phyloP scores from a whole-genome alignment of 768 basidiomycete species.

The Boletus rex-veris region DNA sequence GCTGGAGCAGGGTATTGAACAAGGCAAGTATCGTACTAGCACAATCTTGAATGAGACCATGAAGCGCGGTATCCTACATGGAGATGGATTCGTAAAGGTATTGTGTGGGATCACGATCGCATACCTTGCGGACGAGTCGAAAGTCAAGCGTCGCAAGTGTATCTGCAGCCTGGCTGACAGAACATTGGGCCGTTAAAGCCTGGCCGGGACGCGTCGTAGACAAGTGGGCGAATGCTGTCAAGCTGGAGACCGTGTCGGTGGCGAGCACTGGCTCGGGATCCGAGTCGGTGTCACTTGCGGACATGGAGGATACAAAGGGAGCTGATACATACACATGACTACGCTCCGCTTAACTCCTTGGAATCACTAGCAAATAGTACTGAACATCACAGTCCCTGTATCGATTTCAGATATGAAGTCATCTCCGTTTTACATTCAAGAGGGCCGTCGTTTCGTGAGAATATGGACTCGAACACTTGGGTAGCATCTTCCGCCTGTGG shows the following conservation, averaged over 20 bases:
- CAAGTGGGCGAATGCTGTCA: slow-evolving; percentile 18
- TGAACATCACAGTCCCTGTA: slow-evolving; percentile 46
- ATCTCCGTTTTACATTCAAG: slow-evolving; percentile 56
- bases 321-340: background rate
- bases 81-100: background rate
- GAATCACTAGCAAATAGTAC: background rate
- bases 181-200: background rate
- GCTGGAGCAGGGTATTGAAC: slow-evolving; percentile 25
- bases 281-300: slow-evolving; percentile 54
- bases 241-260: slow-evolving; percentile 12
- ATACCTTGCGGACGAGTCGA: slow-evolving; percentile 28
- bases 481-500: slow-evolving; percentile 58
- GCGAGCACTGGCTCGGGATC: slow-evolving; percentile 41
- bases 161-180: slow-evolving; percentile 24
- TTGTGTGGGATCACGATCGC: background rate
- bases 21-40: slow-evolving; percentile 32
- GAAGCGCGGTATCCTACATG: slow-evolving; percentile 33
- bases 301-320: slow-evolving; percentile 21
- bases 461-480: slow-evolving; percentile 56
- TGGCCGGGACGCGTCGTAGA: slow-evolving; percentile 10
- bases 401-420: slow-evolving; percentile 54
- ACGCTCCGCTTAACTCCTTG: background rate
- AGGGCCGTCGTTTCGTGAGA: slow-evolving; percentile 51
- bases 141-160: slow-evolving; percentile 29
- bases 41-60: slow-evolving; percentile 33